Base-by-base conservation (phyloP, 805 yeast species). In the Brettanomyces sp. region DNA sequence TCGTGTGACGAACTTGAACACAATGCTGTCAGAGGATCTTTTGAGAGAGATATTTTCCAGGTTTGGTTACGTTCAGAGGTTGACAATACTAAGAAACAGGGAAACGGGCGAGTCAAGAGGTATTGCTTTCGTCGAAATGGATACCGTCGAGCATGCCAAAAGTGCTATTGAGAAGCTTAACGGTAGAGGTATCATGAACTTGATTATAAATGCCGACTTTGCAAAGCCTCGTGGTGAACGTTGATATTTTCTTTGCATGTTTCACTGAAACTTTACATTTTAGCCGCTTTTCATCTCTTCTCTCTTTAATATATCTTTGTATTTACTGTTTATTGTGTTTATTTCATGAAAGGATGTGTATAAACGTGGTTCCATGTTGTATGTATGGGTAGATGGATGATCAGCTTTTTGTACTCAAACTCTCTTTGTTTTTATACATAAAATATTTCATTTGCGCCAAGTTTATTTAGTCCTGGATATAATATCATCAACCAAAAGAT, bases 101-200 rank as follows among this genome's bases (percentile, higher is more conserved):
- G 95, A 85, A 58, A 93, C 98, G 25, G 93, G 95, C 53, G 83
- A 82, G 66, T 85, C 96, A 40, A 85, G 88, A 70, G 99, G 99
- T 61, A 80, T 91, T 66, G 98, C 98, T 5, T 93, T 87, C 66
- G 95, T 90, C 53, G 82, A 91, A 49, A 85, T 85, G 64, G 77
- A 74, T 49, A 74, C 80, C 47, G 79, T 79, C 60, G 64, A 66
- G 47, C 70, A 69, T 55, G 99, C 98, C 39, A 82, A 85, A 67
- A 65, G 63, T 53, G 98, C 96, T 44, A 71, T 84, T 67, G 80
- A 84, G 51, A 63, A 63, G 51, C 75, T 89, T 67, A 76, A 93
- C 65, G 96, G 97, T 59, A 84, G 80, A 72, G 96, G 97, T 75
- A 85, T 84, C 76, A 85, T 84, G 77, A 85, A 82, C 59, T 74